Conservation (phyloP, 805 yeast genomes). For the Cyberlindnera euphorbiiphila region DNA sequence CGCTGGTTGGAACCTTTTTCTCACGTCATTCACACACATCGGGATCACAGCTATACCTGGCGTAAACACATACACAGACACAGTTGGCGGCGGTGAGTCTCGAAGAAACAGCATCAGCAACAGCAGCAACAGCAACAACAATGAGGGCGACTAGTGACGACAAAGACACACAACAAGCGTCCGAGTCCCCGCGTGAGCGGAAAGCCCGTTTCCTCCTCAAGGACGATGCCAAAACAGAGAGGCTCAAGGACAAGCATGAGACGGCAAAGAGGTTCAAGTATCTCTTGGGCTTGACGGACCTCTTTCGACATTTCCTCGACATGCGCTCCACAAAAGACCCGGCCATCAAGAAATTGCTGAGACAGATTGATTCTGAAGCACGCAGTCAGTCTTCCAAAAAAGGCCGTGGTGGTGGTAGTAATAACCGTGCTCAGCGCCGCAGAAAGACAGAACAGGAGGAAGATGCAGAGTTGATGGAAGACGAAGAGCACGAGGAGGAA, state of each 20-base stretch:
- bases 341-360: constrained; percentile 56
- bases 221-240: constrained; percentile 55
- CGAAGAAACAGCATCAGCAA: no score
- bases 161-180: constrained; percentile 30
- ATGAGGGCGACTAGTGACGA: no score
- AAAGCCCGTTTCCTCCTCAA: constrained; percentile 45
- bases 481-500: constrained; percentile 64
- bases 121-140: background rate
- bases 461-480: constrained; percentile 85
- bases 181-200: constrained; percentile 25
- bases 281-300: constrained; percentile 74
- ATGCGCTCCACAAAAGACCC: constrained; percentile 77
- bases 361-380: constrained; percentile 49
- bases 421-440: constrained; percentile 52
- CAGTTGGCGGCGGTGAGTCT: no score
- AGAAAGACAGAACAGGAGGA: constrained; percentile 94
- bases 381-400: constrained; percentile 29
- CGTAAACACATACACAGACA: no score
- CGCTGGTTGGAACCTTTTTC: no score
- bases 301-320: constrained; percentile 85
- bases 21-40: no score
- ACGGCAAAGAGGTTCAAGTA: constrained; percentile 78
- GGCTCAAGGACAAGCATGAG: constrained; percentile 54
- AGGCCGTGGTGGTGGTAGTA: constrained; percentile 6
- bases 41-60: no score